Base-by-base conservation (phyloP, 106 monocot genomes). In the Phalaenopsis equestris region DNA sequence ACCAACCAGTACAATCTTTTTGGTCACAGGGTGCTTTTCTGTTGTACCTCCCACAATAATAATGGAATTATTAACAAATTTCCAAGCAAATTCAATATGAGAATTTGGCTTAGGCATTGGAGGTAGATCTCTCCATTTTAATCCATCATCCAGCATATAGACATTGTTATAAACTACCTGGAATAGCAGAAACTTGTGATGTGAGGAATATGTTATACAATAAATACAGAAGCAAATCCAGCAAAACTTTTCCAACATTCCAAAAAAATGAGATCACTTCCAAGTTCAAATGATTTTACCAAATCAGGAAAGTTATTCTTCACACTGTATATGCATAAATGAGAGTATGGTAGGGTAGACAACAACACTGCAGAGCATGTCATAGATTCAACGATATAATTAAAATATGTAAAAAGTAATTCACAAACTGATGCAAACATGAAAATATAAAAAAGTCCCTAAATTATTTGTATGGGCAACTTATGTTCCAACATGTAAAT, bases 41-140 rank as follows among this genome's bases (percentile, higher is more conserved):
- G 94, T 94, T 10, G 94, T 94, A 42, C 97, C 97, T 64, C 94
- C 97, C 79, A 80, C 90, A 83, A 97, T 90, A 64, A 97, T 76
- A 55, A 97, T 81, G 4, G 97, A 97, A 81, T 97, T 92, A 74
- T 96, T 96, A 37, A 97, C 89, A 82, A 92, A 67, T 75, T 86
- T 86, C 92, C 92, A 96, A 80, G 96, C 93, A 86, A 90, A 94
- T 86, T 96, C 91, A 64, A 91, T 94, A 83, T 96, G 96, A 8
- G 97, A 98, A 92, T 98, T 86, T 77, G 92, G 92, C 81, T 94
- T 98, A 42, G 97, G 97, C 97, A 98, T 94, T 3, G 90, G 86
- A 55, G 92, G 88, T 67, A 98, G 82, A 80, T 92, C 79, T 55
- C 89, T 93, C 90, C 91, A 96, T 52, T 84, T 73, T 68, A 83